Conservation (phyloP, 345 rosid species). For the Streptanthus diversifolius region DNA sequence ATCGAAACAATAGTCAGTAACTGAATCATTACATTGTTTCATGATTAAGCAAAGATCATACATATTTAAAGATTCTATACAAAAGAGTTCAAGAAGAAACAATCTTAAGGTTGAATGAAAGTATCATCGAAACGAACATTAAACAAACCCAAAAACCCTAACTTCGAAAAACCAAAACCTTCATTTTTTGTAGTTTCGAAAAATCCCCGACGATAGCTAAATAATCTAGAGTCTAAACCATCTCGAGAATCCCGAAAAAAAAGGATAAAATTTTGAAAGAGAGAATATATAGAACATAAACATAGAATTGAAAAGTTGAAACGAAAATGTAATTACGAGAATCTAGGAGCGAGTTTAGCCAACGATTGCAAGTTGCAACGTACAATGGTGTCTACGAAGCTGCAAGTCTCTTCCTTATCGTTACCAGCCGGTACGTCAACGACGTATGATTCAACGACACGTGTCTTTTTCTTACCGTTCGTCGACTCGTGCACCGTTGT, state of each 20-base stretch:
- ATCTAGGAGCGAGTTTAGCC: conserved; percentile 54
- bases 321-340: conserved; percentile 8
- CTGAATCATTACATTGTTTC: neutral
- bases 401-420: conserved; percentile 72
- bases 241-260: conserved; percentile 24
- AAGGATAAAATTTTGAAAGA: neutral
- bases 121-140: conserved; percentile 16
- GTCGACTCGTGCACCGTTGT: conserved; percentile 64
- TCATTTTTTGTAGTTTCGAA: conserved; percentile 14
- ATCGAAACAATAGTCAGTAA: neutral
- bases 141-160: conserved; percentile 32
- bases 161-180: conserved; percentile 32
- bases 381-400: conserved; percentile 71
- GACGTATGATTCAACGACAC: conserved; percentile 79
- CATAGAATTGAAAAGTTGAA: neutral
- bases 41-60: neutral
- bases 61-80: conserved; percentile 17
- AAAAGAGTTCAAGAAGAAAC: conserved; percentile 29
- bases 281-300: neutral
- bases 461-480: conserved; percentile 43
- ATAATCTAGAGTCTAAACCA: conserved; percentile 8
- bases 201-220: conserved; percentile 15
- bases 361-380: conserved; percentile 84
- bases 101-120: conserved; percentile 12
- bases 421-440: conserved; percentile 83